Evolutionary conservation across 306 rosid genomes (phyloP), one percentile per base, ranked within the genome.

Genomic region (Lathyrus sativus): DNA sequence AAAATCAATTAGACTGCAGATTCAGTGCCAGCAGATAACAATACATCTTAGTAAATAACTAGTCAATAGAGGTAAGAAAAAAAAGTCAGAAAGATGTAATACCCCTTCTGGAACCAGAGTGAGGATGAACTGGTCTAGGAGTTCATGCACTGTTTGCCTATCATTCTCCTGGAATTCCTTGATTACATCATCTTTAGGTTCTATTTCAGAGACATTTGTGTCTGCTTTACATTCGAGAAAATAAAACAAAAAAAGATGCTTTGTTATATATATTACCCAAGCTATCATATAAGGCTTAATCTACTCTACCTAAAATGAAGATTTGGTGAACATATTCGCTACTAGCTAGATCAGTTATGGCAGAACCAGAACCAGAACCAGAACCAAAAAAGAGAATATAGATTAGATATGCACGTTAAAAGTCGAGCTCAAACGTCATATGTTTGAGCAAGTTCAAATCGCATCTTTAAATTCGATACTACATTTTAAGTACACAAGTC

Each of bases 61-160:
- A 10, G 55, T 38, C 11, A 35, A 55, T 56, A 31, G 62, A 70
- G 62, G 44, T 9, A 22, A 57, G 53, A 79, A 79, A 62, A 62
- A 79, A 76, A 24, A 38, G 42, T 56, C 18, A 12, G 73, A 67
- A 67, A 63, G 62, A 59, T 43, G 39, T 29, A 35, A 71, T 86
- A 91, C 98, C 84, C 90, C 91, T 50, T 64, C 76, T 53, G 44
- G 76, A 38, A 67, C 67, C 57, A 92, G 88, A 72, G 83, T 60
- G 80, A 69, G 38, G 68, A 71, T 77, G 79, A 85, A 92, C 63
- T 83, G 76, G 53, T 87, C 81, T 28, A 89, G 81, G 74, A 86
- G 85, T 73, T 80, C 79, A 14, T 71, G 74, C 46, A 83, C 71
- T 55, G 74, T 63, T 73, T 67, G 62, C 68, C 76, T 65, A 76